Percentiles rank a stretch among this genome's conserved stretches.
These are phyloP conservation scores for Russula emetica DNA, from an alignment of 768 basidiomycete genomes.

Conservation along the genomic window DNA sequence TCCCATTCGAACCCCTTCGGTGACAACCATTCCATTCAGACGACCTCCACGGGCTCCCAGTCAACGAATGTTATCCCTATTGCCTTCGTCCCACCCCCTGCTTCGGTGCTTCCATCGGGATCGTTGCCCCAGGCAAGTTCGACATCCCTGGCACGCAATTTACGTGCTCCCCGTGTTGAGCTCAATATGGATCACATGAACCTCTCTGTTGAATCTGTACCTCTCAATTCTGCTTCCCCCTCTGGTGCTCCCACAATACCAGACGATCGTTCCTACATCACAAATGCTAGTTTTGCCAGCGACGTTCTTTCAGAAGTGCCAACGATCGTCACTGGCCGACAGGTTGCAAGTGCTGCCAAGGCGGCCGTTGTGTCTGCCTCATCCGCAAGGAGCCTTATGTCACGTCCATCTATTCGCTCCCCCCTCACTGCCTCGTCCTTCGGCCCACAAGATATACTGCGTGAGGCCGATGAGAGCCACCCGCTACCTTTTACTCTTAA, in stretches of 20 bases:
- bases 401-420: constrained; percentile 49
- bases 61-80: constrained; percentile 86
- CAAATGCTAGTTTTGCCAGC: constrained; percentile 69
- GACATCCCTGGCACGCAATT: constrained; percentile 47
- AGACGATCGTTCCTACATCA: constrained; percentile 65
- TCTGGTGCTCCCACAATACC: constrained; percentile 47
- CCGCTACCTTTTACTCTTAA: constrained; percentile 35
- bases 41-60: constrained; percentile 64
- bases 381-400: constrained; percentile 40
- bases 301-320: constrained; percentile 79
- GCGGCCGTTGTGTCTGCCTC: constrained; percentile 60
- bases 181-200: constrained; percentile 62
- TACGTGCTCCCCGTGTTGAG: constrained; percentile 55
- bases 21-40: constrained; percentile 76
- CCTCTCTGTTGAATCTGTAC: constrained; percentile 49
- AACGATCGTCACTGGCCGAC: constrained; percentile 72
- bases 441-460: constrained; percentile 60
- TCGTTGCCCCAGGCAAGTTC: constrained; percentile 19
- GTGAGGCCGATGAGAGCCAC: constrained; percentile 42
- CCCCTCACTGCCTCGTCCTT: constrained; percentile 70
- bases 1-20: constrained; percentile 65
- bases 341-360: constrained; percentile 72
- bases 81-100: constrained; percentile 62
- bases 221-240: constrained; percentile 36
- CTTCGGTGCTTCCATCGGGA: constrained; percentile 35